Evolutionary conservation across 306 rosid species (phyloP), one percentile per base, ranked within the genome.

Genomic region (Inga leiocalycina): DNA sequence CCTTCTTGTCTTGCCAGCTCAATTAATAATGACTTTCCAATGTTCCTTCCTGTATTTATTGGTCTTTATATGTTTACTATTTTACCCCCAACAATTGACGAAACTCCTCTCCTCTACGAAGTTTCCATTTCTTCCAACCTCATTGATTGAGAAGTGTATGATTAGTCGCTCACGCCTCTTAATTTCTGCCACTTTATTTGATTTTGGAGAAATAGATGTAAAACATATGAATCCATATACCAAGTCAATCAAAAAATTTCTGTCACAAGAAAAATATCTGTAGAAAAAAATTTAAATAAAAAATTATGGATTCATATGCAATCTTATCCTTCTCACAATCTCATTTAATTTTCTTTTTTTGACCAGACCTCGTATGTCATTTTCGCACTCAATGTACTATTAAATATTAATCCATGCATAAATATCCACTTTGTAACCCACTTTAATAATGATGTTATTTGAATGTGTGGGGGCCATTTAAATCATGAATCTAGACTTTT

Each of bases 1-100:
- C 2, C 27, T 74, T 14, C 45, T 74, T 51, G 51, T 74, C 78
- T 22, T 8, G 65, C 78, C 78, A 74, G 78, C 78, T 30, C 78
- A 49, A 49, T 49, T 49, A 14, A 24, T 4, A 49, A 52, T 16
- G 65, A 34, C 65, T 30, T 27, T 1, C 3, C 24, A 14, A 6
- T 15, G 14, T 14, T 15, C 22, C 61, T 30, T 3, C 43, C 2
- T 11, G 57, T 13, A 44, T n/a, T 71, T 16, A 27, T 24, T 73
- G 77, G 43, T 35, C 59, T 46, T 27, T 4, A 16, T 2, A 48
- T 12, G 17, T 43, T 41, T 68, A 2, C 10, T 15, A 34, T 67
- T 67, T 37, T 68, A 68, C 49, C 6, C 41, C 48, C 15, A 9
- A 35, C 2, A 6, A 37, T 37, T 37, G 8, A 5, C 41, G 14